Base-by-base conservation (phyloP, 2,329 filamentous ascomycete species). In the Colletotrichum tabaci region DNA sequence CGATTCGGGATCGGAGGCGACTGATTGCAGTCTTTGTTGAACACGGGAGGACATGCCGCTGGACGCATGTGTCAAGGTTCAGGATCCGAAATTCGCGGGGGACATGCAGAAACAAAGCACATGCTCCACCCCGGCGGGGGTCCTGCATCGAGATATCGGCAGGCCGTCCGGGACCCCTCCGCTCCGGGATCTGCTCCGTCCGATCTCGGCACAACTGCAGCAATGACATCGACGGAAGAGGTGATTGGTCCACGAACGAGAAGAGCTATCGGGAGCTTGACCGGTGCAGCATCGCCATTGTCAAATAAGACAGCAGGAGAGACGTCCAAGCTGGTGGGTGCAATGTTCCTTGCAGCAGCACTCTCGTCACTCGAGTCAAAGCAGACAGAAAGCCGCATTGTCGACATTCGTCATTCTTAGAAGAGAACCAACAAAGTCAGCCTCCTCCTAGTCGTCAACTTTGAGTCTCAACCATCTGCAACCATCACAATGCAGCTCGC, bases 121-220 rank as follows among this genome's bases (percentile, higher is more conserved):
- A 23, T 13, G 23, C 61, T 58, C 60, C 52, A 52, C 15, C 13
- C 23, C n/a, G 40, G 56, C 56, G 40, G 40, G 38, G 40, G 40
- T n/a, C 56, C 56, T 44, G 38, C n/a, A 58, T n/a, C 38, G 12
- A 53, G 67, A 66, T 60, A 70, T 70, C 67, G 62, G 67, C 55
- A 53, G 47, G 47, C 10, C 47, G 61, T 40, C 61, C 67, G 67
- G 18, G 13, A 21, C 23, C 53, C 50, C 53, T 40, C 55, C 61
- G 40, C 55, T 53, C 61, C 53, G 67, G 56, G 55, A 66, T 60
- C 46, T 40, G 56, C 67, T 46, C 67, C 62, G 67, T 60, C 67
- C 62, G 67, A 70, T 55, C 26, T 70, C 67, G 67, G 61, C 55
- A 26, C 55, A 15, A 21, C 16, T 56, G 40, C n/a, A 13, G 30